phyloP scores from a whole-genome alignment of 768 basidiomycete species.

The Hysterangium stoloniferum region DNA sequence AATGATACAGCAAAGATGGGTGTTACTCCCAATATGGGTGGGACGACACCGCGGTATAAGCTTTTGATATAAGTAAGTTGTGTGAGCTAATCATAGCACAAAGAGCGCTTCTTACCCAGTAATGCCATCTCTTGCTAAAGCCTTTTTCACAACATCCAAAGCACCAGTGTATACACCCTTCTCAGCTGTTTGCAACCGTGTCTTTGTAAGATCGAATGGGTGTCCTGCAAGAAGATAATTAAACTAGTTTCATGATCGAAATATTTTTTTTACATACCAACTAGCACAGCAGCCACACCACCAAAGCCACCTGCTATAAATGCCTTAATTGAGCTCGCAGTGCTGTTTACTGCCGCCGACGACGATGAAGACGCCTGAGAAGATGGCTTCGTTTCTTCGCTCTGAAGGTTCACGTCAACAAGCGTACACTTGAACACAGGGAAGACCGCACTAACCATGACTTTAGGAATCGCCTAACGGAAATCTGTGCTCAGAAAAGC shows the following conservation, averaged over 20 bases:
- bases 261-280: slow-evolving; percentile 55
- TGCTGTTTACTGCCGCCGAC: slow-evolving; percentile 2
- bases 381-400: too few relatives aligned
- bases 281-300: slow-evolving; percentile 78
- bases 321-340: slow-evolving; percentile 53
- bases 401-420: too few relatives aligned
- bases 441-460: neutral
- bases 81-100: neutral
- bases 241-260: neutral
- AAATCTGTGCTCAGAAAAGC: too few relatives aligned
- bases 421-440: too few relatives aligned
- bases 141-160: slow-evolving; percentile 87
- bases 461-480: neutral
- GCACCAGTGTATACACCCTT: slow-evolving; percentile 88
- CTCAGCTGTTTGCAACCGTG: slow-evolving; percentile 87
- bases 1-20: slow-evolving; percentile 98
- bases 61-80: slow-evolving; percentile 30
- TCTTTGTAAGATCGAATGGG: slow-evolving; percentile 96
- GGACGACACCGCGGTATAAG: slow-evolving; percentile 88
- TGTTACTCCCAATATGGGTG: slow-evolving; percentile 89
- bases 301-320: slow-evolving; percentile 94
- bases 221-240: slow-evolving; percentile 50
- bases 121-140: slow-evolving; percentile 83
- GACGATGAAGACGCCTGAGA: too few relatives aligned
- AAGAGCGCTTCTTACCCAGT: slow-evolving; percentile 49